Evolutionary conservation across 441 rosid genomes (phyloP), one percentile per base, ranked within the genome.

Genomic region (Melianthus villosus): DNA sequence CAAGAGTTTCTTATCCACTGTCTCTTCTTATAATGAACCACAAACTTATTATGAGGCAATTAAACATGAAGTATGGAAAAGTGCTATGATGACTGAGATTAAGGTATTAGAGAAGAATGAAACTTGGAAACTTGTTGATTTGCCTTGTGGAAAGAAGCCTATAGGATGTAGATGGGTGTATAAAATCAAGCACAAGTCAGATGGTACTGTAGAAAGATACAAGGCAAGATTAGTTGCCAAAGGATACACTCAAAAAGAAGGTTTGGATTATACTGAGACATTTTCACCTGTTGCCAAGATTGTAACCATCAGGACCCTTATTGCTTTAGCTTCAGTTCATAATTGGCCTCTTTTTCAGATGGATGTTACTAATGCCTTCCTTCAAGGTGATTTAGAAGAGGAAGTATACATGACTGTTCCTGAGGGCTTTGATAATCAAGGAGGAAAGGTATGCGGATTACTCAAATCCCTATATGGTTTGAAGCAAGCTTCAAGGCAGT

Each of bases 351-450:
- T 38, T 4, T 27, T 19, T 20, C 41, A 38, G 12, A 9, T 34
- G 9, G 25, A 20, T 20, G 23, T 6, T 2, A 2, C 2, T 2
- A 20, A 20, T 20, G 23, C 23, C 6, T 20, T 53, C 28, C 1
- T 28, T 0, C 1, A 28, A 6, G 2, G 2, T 28, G 32, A 28
- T 11, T 28, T 28, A 28, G 11, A 9, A 3, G 48, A 44, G 9
- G 38, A 50, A 7, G 40, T 50, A 0, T 50, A 29, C 25, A 50
- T 32, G 54, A 19, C 22, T 2, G 6, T 26, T 1, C 34, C 47
- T 2, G 13, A 17, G 1, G 54, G 40, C 9, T 40, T 40, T 25
- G 1, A 4, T 11, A 3, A 14, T 3, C 4, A 6, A 1, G 4
- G 9, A 2, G 17, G 25, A 11, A 12, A 14, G 4, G 44, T 43